These are phyloP conservation scores for Brassica balearica DNA, from an alignment of 441 rosid species.

Conservation along the genomic window DNA sequence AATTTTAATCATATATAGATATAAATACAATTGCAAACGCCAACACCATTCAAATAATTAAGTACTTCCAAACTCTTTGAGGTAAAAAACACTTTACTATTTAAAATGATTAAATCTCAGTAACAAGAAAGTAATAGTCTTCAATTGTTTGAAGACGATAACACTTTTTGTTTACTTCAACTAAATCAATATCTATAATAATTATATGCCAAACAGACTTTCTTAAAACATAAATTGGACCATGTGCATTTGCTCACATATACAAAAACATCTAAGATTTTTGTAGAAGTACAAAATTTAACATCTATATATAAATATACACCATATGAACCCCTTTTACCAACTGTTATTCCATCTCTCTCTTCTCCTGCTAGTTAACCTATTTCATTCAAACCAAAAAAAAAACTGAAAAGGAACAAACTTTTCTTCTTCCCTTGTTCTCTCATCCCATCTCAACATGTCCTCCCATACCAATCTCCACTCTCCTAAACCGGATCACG, in stretches of 20 bases:
- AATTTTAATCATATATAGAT: background rate
- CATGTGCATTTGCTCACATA: background rate
- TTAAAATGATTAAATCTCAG: background rate
- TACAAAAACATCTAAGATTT: background rate
- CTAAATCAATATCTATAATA: background rate
- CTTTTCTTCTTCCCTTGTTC: constrained; percentile 1
- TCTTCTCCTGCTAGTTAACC: constrained; percentile 10
- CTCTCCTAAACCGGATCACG: constrained; percentile 49
- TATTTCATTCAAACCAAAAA: constrained; percentile 25
- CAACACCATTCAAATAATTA: background rate
- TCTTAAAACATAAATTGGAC: background rate
- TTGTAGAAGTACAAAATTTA: background rate
- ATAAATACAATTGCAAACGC: background rate
- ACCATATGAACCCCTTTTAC: constrained; percentile 32
- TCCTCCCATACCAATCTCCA: constrained; percentile 55
- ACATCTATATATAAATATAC: constrained; percentile 25
- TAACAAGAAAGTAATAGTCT: background rate
- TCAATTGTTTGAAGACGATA: background rate
- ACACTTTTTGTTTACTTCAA: background rate
- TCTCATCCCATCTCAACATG: constrained; percentile 39
- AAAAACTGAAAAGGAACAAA: constrained; percentile 25
- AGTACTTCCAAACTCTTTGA: background rate
- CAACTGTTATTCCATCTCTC: constrained; percentile 25
- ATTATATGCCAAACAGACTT: background rate
- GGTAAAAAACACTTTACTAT: background rate